These are phyloP conservation scores for Diplodia intermedia DNA, from an alignment of 2,329 filamentous ascomycete genomes.

Conservation along the genomic window DNA sequence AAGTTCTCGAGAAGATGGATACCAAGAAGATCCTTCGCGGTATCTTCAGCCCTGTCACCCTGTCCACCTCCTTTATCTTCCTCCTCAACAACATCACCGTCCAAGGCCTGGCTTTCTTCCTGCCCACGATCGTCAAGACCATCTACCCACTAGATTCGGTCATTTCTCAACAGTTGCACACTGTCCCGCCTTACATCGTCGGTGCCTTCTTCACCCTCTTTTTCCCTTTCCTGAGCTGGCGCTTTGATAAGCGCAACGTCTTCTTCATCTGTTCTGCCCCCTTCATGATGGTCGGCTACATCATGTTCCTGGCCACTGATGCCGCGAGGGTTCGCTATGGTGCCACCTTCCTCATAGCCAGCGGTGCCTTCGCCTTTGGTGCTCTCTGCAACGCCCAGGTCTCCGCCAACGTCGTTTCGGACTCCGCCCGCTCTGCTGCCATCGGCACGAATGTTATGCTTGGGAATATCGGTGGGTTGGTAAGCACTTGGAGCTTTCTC, in stretches of 20 bases:
- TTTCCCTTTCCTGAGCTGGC: conserved; percentile 67
- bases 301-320: conserved; percentile 69
- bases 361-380: conserved; percentile 68
- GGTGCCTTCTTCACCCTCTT: conserved; percentile 71
- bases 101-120: conserved; percentile 73
- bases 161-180: conserved; percentile 71
- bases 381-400: conserved; percentile 71
- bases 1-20: conserved; percentile 70
- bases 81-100: conserved; percentile 73
- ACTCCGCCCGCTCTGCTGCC: conserved; percentile 71
- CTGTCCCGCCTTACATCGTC: conserved; percentile 73
- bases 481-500: conserved; percentile 71
- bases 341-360: conserved; percentile 72
- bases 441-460: conserved; percentile 75
- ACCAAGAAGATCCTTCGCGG: conserved; percentile 65
- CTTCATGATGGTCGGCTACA: conserved; percentile 72
- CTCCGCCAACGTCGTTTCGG: conserved; percentile 73
- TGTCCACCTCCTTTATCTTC: conserved; percentile 65
- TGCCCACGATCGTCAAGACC: conserved; percentile 71
- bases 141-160: conserved; percentile 68
- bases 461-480: conserved; percentile 73
- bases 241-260: conserved; percentile 64
- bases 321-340: conserved; percentile 65
- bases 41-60: conserved; percentile 68
- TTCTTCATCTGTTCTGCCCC: conserved; percentile 68